Base-by-base conservation (phyloP, 345 rosid species). In the Gynandropsis gynandra region DNA sequence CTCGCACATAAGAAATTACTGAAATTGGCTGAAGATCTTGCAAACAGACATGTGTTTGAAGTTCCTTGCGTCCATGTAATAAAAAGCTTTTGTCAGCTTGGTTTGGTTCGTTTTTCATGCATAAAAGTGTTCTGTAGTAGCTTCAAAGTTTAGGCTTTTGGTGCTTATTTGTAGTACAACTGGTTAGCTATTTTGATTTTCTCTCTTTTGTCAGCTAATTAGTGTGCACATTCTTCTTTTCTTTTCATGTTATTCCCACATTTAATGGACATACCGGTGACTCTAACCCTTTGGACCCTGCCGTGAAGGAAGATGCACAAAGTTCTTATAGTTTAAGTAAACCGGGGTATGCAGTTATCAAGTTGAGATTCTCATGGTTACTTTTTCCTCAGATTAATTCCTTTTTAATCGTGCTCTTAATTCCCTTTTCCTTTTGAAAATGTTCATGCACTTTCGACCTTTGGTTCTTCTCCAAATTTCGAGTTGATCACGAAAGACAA, bases 11-110 rank as follows among this genome's bases (percentile, higher is more conserved):
- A n/a, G n/a, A n/a, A n/a, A n/a, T n/a, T 92, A 48, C 66, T 92
- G 33, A 74, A 77, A 35, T 58, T 76, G 66, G 98, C 96, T 8
- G 89, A 87, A 60, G 82, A 76, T 61, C 87, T 87, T 58, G 58
- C 78, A 9, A 87, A 76, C 74, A 70, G 75, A 40, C 95, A 85
- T 45, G 98, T 72, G 9, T 87, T 92, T 52, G 89, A 87, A 56
- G 94, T 87, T 66, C 95, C 83, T 56, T 74, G 73, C 6, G 98
- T 92, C 9, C 96, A 85, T 90, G 98, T 84, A 36, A 44, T 13
- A n/a, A n/a, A n/a, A n/a, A n/a, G n/a, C n/a, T n/a, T n/a, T n/a
- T n/a, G n/a, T n/a, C n/a, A n/a, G n/a, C n/a, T n/a, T n/a, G n/a
- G n/a, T n/a, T n/a, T n/a, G n/a, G n/a, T n/a, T n/a, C n/a, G n/a